Evolutionary conservation across 352 stramenopile species (phyloP).

Genomic region (Globisporangium emineosum): DNA sequence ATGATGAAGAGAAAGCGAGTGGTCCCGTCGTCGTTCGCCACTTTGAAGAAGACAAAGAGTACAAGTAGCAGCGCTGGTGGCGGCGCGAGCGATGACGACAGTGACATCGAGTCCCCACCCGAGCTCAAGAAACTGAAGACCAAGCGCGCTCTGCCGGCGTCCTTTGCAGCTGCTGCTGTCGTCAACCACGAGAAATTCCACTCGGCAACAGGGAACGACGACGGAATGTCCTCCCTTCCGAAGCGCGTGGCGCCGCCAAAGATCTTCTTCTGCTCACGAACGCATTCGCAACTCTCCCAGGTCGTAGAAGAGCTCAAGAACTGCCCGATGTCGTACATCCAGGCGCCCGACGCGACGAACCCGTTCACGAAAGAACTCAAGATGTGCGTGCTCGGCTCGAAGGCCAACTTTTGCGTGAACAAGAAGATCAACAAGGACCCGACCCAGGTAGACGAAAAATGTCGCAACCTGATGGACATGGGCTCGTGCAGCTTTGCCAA

Average conservation of each 20-base stretch:
- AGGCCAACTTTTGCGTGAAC: constrained; percentile 81
- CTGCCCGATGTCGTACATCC: constrained; percentile 60
- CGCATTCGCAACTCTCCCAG: constrained; percentile 83
- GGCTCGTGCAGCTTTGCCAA: constrained; percentile 56
- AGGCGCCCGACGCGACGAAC: constrained; percentile 32
- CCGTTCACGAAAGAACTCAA: constrained; percentile 46
- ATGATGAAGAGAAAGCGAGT: constrained; percentile 5
- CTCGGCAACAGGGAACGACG: neutral
- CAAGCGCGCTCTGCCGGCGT: constrained; percentile 23
- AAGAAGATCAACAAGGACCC: constrained; percentile 59
- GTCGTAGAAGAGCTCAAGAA: constrained; percentile 80
- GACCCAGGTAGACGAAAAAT: constrained; percentile 74
- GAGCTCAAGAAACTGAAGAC: constrained; percentile 18
- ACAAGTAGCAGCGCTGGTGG: neutral
- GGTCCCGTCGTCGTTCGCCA: neutral
- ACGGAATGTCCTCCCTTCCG: neutral
- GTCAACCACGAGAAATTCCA: constrained; percentile 24
- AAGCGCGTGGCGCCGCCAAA: constrained; percentile 39
- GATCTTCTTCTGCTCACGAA: constrained; percentile 89
- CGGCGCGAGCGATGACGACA: neutral
- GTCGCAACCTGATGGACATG: constrained; percentile 46
- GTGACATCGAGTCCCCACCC: constrained; percentile 5
- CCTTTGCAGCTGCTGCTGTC: constrained; percentile 18
- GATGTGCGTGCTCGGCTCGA: constrained; percentile 80
- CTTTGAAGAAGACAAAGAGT: neutral